Conservation (phyloP, 768 basidiomycete species). For the Pisolithus tinctorius region DNA sequence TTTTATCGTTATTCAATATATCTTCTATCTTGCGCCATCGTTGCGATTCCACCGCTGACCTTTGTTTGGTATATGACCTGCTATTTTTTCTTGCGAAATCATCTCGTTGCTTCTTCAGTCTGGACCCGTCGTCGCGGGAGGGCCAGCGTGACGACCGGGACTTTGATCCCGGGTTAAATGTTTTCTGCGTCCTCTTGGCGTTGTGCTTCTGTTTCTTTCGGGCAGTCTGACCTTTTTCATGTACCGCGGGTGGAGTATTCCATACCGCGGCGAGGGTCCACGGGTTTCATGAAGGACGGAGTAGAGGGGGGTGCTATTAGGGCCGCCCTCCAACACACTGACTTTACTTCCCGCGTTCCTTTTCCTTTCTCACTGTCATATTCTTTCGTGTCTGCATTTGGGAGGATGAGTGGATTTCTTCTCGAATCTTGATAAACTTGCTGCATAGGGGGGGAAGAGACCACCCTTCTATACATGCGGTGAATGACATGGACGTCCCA, state of each 20-base stretch:
- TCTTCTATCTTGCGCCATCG: not conserved
- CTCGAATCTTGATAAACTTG: not conserved
- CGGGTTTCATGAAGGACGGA: not conserved
- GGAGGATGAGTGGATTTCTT: not conserved
- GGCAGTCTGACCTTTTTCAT: not conserved
- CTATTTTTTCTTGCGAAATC: not conserved
- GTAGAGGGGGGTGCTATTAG: not conserved
- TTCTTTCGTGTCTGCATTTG: not conserved
- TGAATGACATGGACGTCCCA: not conserved
- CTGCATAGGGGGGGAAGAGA: not conserved
- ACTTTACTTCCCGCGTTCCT: not conserved
- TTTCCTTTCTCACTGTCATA: not conserved
- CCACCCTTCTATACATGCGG: not conserved
- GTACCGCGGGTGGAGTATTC: not conserved
- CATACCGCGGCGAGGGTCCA: not conserved
- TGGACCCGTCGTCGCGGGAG: not conserved
- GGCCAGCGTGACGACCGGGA: not conserved
- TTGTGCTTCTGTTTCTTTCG: not conserved
- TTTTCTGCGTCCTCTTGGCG: not conserved
- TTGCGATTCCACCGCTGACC: not conserved
- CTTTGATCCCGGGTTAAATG: not conserved
- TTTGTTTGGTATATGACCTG: not conserved
- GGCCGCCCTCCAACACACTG: not conserved
- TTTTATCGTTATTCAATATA: not conserved
- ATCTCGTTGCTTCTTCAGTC: not conserved